A percentile compares a stretch with the other conserved stretches of the same genome.
These are phyloP conservation scores for Ustanciosporium gigantosporum DNA, from an alignment of 1,284 basidiomycete species.

Conservation along the genomic window DNA sequence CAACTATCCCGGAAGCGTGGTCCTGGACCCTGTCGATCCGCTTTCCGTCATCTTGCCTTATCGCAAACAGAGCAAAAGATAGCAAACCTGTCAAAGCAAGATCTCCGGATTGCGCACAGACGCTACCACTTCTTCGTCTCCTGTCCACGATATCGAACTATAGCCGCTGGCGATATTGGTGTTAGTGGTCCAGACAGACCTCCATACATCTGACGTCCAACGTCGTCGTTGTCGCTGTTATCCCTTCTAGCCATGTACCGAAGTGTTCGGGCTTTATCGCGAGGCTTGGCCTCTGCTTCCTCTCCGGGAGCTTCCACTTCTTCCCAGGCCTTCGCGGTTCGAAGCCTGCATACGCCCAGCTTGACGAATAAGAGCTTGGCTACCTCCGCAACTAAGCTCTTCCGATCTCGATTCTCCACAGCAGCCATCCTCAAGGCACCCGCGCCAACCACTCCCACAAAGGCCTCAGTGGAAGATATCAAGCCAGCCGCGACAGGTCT, in stretches of 20 bases:
- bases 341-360: slow-evolving; percentile 15
- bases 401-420: slow-evolving; percentile 40
- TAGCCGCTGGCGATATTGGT: too few relatives aligned
- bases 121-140: too few relatives aligned
- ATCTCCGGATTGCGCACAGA: too few relatives aligned
- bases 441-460: slow-evolving; percentile 25
- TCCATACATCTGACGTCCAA: too few relatives aligned
- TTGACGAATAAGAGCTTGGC: slow-evolving; percentile 20
- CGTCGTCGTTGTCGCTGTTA: too few relatives aligned
- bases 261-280: slow-evolving; percentile 30
- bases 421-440: slow-evolving; percentile 25
- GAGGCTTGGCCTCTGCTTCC: slow-evolving; percentile 26
- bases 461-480: slow-evolving; percentile 42
- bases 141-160: too few relatives aligned
- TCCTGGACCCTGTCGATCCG: too few relatives aligned
- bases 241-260: too few relatives aligned
- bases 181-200: too few relatives aligned
- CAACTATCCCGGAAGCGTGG: slow-evolving; percentile 36
- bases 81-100: too few relatives aligned
- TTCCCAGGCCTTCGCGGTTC: slow-evolving; percentile 12
- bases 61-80: too few relatives aligned
- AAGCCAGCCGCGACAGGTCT: slow-evolving; percentile 48
- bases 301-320: slow-evolving; percentile 30
- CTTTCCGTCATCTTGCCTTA: too few relatives aligned
- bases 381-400: slow-evolving; percentile 19